Percentiles rank a stretch among this genome's conserved stretches.
These are phyloP conservation scores for Talaromyces proteolyticus DNA, from an alignment of 495 filamentous ascomycete genomes.

Conservation along the genomic window DNA sequence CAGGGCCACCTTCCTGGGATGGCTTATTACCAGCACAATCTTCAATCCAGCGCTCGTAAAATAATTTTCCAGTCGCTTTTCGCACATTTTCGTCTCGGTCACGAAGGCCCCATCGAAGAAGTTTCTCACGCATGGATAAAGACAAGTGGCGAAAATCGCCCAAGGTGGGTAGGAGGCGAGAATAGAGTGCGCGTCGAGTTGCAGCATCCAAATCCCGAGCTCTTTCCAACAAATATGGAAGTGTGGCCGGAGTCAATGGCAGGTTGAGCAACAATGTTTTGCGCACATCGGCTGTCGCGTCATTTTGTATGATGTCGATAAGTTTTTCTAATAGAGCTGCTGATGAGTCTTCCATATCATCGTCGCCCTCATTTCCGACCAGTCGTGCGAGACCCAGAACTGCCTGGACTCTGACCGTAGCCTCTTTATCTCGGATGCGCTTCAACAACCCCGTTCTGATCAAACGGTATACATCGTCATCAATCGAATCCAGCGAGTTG, in stretches of 20 bases:
- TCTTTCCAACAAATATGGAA: constrained; percentile 89
- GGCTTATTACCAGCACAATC: constrained; percentile 70
- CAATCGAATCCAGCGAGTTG: constrained; percentile 84
- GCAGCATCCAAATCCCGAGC: constrained; percentile 81
- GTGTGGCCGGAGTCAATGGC: constrained; percentile 68
- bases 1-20: constrained; percentile 33
- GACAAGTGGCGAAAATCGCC: constrained; percentile 96
- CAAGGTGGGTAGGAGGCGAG: constrained; percentile 77
- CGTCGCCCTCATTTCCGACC: constrained; percentile 73
- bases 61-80: constrained; percentile 83
- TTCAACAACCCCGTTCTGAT: constrained; percentile 71
- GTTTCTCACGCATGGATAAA: constrained; percentile 90
- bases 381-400: constrained; percentile 81
- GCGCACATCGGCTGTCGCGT: constrained; percentile 88
- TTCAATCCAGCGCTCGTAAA: constrained; percentile 93
- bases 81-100: constrained; percentile 94
- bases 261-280: constrained; percentile 84
- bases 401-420: constrained; percentile 88
- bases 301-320: constrained; percentile 89
- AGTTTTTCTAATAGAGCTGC: constrained; percentile 70
- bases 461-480: constrained; percentile 81
- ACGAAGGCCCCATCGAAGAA: constrained; percentile 90
- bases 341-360: constrained; percentile 59
- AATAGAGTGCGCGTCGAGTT: constrained; percentile 81
- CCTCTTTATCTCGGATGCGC: constrained; percentile 87